Evolutionary conservation across 2,329 filamentous ascomycete genomes (phyloP).

Genomic region (Teratosphaeria zuluensis): DNA sequence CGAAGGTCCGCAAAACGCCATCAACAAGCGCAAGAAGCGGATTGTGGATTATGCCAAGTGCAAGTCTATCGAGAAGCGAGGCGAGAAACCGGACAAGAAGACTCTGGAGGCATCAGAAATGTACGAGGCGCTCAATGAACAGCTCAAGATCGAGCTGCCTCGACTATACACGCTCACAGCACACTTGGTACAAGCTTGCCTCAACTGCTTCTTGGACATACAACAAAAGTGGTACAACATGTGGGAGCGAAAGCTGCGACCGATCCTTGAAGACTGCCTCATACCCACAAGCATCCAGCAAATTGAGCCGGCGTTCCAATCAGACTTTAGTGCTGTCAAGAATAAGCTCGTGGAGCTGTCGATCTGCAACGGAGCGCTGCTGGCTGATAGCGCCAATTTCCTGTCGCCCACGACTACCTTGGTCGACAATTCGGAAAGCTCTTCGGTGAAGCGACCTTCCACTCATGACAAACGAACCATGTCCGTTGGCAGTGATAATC

Average conservation of each 20-base stretch:
- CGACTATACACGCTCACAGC: conserved; percentile 73
- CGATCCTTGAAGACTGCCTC: conserved; percentile 57
- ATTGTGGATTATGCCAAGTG: conserved; percentile 79
- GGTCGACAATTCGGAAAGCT: conserved; percentile 24
- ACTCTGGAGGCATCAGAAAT: conserved; percentile 75
- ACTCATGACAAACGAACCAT: conserved; percentile 30
- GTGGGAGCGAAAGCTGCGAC: conserved; percentile 73
- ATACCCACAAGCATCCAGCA: conserved; percentile 59
- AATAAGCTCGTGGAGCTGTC: conserved; percentile 60
- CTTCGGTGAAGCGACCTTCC: conserved; percentile 32
- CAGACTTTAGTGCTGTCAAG: conserved; percentile 69
- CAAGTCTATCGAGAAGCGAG: conserved; percentile 64
- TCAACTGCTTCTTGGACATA: conserved; percentile 74
- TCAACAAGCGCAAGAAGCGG: conserved; percentile 92
- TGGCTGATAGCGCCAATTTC: conserved; percentile 52
- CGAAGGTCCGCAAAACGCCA: conserved; percentile 73
- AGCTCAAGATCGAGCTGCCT: conserved; percentile 84
- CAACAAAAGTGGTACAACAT: conserved; percentile 75
- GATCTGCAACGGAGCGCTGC: conserved; percentile 63
- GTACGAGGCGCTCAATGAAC: conserved; percentile 84
- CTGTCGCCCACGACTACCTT: conserved; percentile 40
- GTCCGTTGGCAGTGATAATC: conserved; percentile 26
- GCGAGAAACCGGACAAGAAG: conserved; percentile 81
- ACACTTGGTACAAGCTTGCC: conserved; percentile 70
- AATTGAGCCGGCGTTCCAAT: conserved; percentile 67